Evolutionary conservation across 1,284 basidiomycete genomes (phyloP).

Genomic region (Termitomyces sp.): DNA sequence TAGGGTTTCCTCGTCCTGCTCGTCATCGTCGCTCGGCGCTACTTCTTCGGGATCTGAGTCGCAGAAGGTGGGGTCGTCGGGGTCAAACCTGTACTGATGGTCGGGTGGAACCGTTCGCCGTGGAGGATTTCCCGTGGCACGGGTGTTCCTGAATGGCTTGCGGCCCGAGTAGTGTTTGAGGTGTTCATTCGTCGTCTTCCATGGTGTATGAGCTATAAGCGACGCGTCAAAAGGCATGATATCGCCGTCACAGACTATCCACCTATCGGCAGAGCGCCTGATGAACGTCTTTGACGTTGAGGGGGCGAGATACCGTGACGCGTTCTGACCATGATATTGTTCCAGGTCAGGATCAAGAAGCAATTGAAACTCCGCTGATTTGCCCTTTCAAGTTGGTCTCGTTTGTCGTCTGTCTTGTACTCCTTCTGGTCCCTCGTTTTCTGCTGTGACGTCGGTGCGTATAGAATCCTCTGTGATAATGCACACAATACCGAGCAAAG

Average conservation of each 20-base stretch:
- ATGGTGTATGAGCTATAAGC: constrained; percentile 1
- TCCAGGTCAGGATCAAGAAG: constrained; percentile 11
- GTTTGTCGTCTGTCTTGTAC: constrained; percentile 7
- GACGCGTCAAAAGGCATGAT: not conserved
- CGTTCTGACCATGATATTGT: constrained; percentile 17
- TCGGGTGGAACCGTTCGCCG: not conserved
- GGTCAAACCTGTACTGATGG: constrained; percentile 7
- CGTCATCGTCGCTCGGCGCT: constrained; percentile 13
- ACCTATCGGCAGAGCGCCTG: constrained; percentile 4
- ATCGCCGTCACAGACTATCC: not conserved
- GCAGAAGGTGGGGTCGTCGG: constrained; percentile 15
- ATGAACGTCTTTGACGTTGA: constrained; percentile 5
- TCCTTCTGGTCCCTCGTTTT: constrained; percentile 14
- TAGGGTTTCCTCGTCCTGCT: constrained; percentile 22
- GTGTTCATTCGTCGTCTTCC: constrained; percentile 1
- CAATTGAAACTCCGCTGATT: constrained; percentile 39
- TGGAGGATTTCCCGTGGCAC: not conserved
- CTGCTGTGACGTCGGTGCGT: constrained; percentile 21
- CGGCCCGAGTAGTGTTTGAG: constrained; percentile 1
- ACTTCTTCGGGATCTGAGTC: constrained; percentile 15
- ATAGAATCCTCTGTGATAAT: not conserved
- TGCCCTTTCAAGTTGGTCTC: constrained; percentile 12
- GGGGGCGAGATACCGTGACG: constrained; percentile 3
- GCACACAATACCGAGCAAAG: not conserved
- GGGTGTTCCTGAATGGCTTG: constrained; percentile 1